Evolutionary conservation across 2,329 filamentous ascomycete species (phyloP).

Genomic region (Apiospora aurea): DNA sequence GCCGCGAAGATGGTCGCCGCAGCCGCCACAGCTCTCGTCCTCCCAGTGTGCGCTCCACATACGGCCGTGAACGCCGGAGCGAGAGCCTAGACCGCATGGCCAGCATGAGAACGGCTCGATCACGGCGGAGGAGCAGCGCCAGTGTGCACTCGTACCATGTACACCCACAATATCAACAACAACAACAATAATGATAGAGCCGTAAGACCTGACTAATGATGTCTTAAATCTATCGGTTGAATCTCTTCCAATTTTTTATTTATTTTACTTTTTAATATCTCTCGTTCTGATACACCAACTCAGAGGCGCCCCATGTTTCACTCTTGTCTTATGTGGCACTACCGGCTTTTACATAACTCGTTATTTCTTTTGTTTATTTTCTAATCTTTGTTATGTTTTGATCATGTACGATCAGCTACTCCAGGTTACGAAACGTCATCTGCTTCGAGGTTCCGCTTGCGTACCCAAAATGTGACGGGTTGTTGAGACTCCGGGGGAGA

Average conservation of each 20-base stretch:
- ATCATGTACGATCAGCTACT: neutral
- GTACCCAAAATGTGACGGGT: neutral
- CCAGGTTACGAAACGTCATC: neutral
- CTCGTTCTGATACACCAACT: too few relatives aligned
- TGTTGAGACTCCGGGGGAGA: neutral
- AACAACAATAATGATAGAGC: neutral
- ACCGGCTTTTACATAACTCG: neutral
- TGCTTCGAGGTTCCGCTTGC: neutral
- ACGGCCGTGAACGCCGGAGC: slow-evolving; percentile 2
- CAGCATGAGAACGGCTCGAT: slow-evolving; percentile 4
- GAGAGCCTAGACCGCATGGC: slow-evolving; percentile 8
- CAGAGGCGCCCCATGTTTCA: neutral
- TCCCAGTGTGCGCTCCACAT: neutral
- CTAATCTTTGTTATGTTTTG: neutral
- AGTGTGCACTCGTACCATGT: neutral
- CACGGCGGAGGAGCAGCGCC: slow-evolving; percentile 11
- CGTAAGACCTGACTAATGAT: neutral
- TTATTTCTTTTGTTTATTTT: neutral
- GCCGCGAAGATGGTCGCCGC: neutral
- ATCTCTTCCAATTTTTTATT: neutral
- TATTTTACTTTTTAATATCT: too few relatives aligned
- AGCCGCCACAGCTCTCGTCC: neutral
- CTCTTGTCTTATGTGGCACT: neutral
- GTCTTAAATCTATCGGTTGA: neutral
- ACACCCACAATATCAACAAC: neutral